Evolutionary conservation across 2,329 filamentous ascomycete species (phyloP).

Genomic region (Fusarium dlaminii): DNA sequence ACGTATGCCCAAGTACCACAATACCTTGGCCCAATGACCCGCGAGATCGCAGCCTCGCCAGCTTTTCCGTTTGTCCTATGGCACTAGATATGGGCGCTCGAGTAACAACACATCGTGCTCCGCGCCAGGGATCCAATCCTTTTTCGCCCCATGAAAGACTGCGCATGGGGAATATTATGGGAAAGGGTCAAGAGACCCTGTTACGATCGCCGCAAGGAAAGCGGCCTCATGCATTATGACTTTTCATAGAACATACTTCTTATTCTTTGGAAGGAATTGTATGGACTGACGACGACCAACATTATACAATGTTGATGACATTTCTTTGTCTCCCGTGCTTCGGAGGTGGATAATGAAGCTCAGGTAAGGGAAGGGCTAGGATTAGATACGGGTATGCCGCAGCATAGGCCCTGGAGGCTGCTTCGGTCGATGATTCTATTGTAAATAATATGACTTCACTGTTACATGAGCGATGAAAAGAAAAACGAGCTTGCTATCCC

Average conservation of each 20-base stretch:
- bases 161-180: background rate
- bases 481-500: background rate
- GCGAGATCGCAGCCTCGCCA: conserved; percentile 13
- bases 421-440: conserved; percentile 11
- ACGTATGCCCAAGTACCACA: conserved; percentile 19
- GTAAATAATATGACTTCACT: conserved; percentile 24
- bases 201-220: conserved; percentile 15
- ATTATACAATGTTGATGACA: conserved; percentile 23
- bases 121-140: background rate
- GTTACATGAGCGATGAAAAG: conserved; percentile 17
- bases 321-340: conserved; percentile 13
- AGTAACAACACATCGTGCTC: background rate
- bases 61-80: conserved; percentile 9
- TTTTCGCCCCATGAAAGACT: background rate
- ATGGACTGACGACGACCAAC: conserved; percentile 25
- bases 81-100: conserved; percentile 6
- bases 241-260: conserved; percentile 15
- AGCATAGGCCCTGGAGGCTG: conserved; percentile 31
- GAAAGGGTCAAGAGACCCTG: background rate
- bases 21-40: conserved; percentile 26
- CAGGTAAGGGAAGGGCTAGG: background rate
- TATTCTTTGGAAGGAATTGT: conserved; percentile 7
- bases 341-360: background rate
- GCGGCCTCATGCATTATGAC: conserved; percentile 29
- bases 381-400: background rate